These are phyloP conservation scores for Smittium mucronatum DNA, from an alignment of 371 early-diverging fungal genomes.

Conservation along the genomic window DNA sequence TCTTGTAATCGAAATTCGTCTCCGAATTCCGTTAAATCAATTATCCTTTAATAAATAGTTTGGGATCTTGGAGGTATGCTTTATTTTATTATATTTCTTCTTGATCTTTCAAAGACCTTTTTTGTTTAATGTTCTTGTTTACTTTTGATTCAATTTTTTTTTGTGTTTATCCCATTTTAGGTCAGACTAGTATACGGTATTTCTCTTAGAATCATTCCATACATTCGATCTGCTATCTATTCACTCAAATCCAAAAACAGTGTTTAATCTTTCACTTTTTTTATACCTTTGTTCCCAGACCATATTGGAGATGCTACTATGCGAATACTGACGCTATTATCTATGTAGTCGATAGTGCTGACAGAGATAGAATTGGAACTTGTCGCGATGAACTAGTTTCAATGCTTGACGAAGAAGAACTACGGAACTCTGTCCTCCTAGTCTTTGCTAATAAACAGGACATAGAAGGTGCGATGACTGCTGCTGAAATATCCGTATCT, in stretches of 20 bases:
- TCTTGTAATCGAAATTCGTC: no score
- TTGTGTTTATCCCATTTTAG: no score
- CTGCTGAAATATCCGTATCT: conserved; percentile 85
- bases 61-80: conserved; percentile 89
- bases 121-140: no score
- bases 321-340: conserved; percentile 95
- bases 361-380: conserved; percentile 79
- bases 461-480: conserved; percentile 83
- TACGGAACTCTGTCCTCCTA: conserved; percentile 74
- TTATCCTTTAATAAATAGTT: no score
- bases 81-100: conserved; percentile 21
- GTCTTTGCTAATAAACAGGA: conserved; percentile 96
- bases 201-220: no score
- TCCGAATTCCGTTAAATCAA: no score
- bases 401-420: conserved; percentile 87
- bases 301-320: conserved; percentile 86
- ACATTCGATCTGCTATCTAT: background rate
- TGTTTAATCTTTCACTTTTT: conserved; percentile 26
- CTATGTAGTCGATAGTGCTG: conserved; percentile 90
- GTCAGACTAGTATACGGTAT: conserved; percentile 19
- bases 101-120: no score
- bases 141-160: no score
- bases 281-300: conserved; percentile 17
- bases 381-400: conserved; percentile 76
- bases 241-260: conserved; percentile 5